Base-by-base conservation (phyloP, 495 filamentous ascomycete species). In the Penicillium steckii region DNA sequence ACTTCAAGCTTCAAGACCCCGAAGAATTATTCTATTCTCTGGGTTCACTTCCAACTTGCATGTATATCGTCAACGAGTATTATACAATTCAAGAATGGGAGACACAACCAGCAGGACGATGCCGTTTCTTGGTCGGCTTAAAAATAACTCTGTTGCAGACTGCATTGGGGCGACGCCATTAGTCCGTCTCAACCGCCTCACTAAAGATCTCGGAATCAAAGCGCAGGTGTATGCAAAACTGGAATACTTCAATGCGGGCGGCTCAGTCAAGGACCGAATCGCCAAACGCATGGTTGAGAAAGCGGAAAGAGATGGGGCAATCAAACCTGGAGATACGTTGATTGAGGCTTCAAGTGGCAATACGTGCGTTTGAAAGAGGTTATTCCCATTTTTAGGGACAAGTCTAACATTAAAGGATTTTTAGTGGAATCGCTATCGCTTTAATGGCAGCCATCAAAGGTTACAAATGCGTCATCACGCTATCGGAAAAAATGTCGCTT, bases 281-380 rank as follows among this genome's bases (percentile, higher is more conserved):
- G 91, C 91, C 3, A 72, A 89, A 59, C 85, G 91, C 57, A 96
- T 96, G 91, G 84, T 95, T 56, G 89, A 96, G 67, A 84, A 88
- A 64, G 91, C 91, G 15, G 91, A 96, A 71, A 79, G 78, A 53
- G 80, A 76, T 46, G 90, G 91, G 3, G 79, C 87, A 44, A 95
- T 96, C 68, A 92, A 88, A 72, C 91, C 91, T 23, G 91, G 91
- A 44, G 88, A 96, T 62, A 92, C 89, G 3, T 70, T 96, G 50
- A 95, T 96, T 62, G 91, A 96, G 74, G 91, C 90, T 2, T 94
- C 91, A 15, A 90, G 86, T 62, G 91, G 91, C 19, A 96, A 96
- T 57, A 96, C 91, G 77, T 85, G 70, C 46, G 80, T 66, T 95
- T 8, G n/a, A n/a, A n/a, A n/a, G n/a, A n/a, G n/a, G n/a, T n/a